phyloP scores from a whole-genome alignment of 2,329 filamentous ascomycete species.

The Sclerotinia subarctica region DNA sequence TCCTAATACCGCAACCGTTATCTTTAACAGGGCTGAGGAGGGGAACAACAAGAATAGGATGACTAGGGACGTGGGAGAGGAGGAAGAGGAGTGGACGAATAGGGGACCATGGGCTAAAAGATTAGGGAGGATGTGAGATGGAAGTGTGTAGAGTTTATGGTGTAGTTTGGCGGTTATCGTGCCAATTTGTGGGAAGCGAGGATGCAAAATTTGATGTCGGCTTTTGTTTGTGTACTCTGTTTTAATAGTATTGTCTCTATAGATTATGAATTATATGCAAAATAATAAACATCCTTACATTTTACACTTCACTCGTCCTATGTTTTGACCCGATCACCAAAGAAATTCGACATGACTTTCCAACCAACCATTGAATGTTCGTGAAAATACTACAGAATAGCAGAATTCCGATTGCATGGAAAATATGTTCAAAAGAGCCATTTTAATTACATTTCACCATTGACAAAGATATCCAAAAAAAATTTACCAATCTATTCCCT shows the following conservation, averaged over 20 bases:
- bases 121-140: neutral
- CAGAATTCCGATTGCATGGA: neutral
- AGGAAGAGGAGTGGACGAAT: neutral
- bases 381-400: neutral
- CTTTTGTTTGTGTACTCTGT: neutral
- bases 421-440: neutral
- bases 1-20: neutral
- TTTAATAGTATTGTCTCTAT: neutral
- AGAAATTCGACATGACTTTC: neutral
- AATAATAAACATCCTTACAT: neutral
- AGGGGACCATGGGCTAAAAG: slow-evolving; percentile 5
- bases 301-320: neutral
- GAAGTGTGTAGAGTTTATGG: neutral
- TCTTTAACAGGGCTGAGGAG: neutral
- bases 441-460: neutral
- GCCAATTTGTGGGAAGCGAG: neutral
- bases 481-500: neutral
- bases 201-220: neutral
- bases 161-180: neutral
- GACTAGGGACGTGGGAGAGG: neutral
- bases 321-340: neutral
- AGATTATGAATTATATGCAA: neutral
- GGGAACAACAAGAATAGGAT: neutral
- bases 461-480: neutral
- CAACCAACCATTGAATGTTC: too few species aligned